Evolutionary conservation across 371 early-diverging fungal genomes (phyloP).

Genomic region (Nematocida sp.): DNA sequence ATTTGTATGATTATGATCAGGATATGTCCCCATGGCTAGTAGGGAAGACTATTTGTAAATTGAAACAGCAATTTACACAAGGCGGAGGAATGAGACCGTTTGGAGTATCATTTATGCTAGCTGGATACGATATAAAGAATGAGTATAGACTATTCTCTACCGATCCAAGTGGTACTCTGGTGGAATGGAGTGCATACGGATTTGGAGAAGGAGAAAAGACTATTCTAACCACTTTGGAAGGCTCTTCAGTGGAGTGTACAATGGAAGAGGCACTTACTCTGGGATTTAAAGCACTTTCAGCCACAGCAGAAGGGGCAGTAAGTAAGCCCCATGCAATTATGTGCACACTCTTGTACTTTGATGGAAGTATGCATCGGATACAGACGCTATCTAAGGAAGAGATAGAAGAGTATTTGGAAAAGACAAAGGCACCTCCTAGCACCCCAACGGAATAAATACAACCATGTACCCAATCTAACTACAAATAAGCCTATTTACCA

Average conservation of each 20-base stretch:
- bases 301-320: slow-evolving; percentile 9
- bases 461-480: background rate
- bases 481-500: background rate
- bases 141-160: slow-evolving; percentile 92
- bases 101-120: slow-evolving; percentile 92
- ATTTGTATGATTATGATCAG: slow-evolving; percentile 75
- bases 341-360: slow-evolving; percentile 5
- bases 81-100: slow-evolving; percentile 93
- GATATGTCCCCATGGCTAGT: slow-evolving; percentile 81
- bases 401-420: background rate
- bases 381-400: slow-evolving; percentile 7
- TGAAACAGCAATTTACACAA: slow-evolving; percentile 96
- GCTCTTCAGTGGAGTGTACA: slow-evolving; percentile 20
- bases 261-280: slow-evolving; percentile 15
- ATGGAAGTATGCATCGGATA: background rate
- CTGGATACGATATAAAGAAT: slow-evolving; percentile 74
- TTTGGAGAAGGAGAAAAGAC: slow-evolving; percentile 77
- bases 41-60: slow-evolving; percentile 81
- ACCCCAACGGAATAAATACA: too few species aligned
- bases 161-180: slow-evolving; percentile 95
- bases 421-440: background rate
- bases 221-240: slow-evolving; percentile 54
- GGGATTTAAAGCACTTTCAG: slow-evolving; percentile 17
- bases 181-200: slow-evolving; percentile 92
- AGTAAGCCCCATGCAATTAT: slow-evolving; percentile 15